Evolutionary conservation across 2,329 filamentous ascomycete species (phyloP).

Genomic region (Arthroderma sp.): DNA sequence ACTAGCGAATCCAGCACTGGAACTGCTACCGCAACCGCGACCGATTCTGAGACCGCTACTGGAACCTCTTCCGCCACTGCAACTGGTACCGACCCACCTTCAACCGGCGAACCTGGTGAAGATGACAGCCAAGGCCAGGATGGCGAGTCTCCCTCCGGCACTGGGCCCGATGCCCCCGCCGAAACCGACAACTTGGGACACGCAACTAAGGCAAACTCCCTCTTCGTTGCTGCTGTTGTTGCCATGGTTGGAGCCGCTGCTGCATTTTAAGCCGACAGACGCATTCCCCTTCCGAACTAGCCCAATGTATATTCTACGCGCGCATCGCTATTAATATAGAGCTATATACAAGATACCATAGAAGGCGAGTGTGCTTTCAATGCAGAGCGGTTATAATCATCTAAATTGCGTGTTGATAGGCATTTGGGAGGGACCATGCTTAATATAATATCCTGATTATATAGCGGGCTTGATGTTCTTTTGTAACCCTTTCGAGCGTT

Average conservation of each 20-base stretch:
- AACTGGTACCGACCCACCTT: constrained; percentile 6
- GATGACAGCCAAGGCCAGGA: background rate
- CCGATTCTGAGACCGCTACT: constrained; percentile 13
- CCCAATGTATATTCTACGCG: no score
- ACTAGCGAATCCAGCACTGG: background rate
- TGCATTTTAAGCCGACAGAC: constrained; percentile 18
- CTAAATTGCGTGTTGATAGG: no score
- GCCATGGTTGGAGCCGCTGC: constrained; percentile 30
- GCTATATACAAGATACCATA: no score
- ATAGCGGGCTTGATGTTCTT: no score
- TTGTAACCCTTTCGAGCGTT: no score
- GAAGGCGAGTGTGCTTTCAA: no score
- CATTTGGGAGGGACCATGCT: no score
- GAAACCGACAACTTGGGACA: constrained; percentile 15
- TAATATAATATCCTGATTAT: no score
- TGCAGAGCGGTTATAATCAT: no score
- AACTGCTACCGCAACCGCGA: constrained; percentile 1
- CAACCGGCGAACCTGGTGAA: constrained; percentile 3
- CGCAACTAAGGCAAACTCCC: constrained; percentile 22
- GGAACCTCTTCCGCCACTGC: constrained; percentile 16
- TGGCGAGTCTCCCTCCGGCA: constrained; percentile 11
- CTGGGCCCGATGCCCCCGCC: constrained; percentile 8
- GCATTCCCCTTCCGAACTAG: no score
- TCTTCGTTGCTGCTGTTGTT: constrained; percentile 25
- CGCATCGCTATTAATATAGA: no score